Evolutionary conservation across 202 grass and related monocot genomes (phyloP), one percentile per base, ranked within the genome.

Genomic region (Saccharum hybrid): DNA sequence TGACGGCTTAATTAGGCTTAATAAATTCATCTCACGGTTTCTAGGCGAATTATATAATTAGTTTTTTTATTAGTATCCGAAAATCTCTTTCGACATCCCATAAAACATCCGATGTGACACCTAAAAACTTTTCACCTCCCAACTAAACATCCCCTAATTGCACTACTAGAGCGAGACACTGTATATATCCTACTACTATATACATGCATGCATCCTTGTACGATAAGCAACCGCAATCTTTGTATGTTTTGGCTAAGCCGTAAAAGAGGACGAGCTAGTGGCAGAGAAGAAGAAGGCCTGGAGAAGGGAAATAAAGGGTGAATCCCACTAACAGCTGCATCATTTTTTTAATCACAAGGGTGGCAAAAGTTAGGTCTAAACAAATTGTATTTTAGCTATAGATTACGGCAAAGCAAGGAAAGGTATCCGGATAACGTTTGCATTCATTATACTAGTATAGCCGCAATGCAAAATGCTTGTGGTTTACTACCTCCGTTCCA

Each of bases 371-470:
- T 82, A 33, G 22, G 59, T 13, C 13, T 30, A 45, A 71, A 31
- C 67, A 70, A 11, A 36, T 4, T 18, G 1, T 13, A 41, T 43
- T 68, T 68, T 41, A 10, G 37, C 19, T 12, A 23, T 23, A 43
- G n/a, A 43, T 71, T 45, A 43, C 21, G 51, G 6, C 52, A 81
- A 71, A 61, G 51, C 63, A 4, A 54, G 52, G 3, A 82, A 82
- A 82, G 5, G 66, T 37, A 9, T 64, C 28, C 30, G 57, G 71
- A 83, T 83, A 83, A 75, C 59, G 31, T 52, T 54, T 18, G 13
- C 63, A 10, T 66, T 66, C 45, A 48, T 48, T 13, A 12, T 14
- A 14, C 45, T 45, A 30, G 28, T 37, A 40, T 71, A 28, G 54
- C 79, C 68, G 79, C 68, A 36, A 67, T 39, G 65, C 65, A 7